Evolutionary conservation across 1,284 basidiomycete species (phyloP), one percentile per base, ranked within the genome.

Genomic region (Leccinum solheimii): DNA sequence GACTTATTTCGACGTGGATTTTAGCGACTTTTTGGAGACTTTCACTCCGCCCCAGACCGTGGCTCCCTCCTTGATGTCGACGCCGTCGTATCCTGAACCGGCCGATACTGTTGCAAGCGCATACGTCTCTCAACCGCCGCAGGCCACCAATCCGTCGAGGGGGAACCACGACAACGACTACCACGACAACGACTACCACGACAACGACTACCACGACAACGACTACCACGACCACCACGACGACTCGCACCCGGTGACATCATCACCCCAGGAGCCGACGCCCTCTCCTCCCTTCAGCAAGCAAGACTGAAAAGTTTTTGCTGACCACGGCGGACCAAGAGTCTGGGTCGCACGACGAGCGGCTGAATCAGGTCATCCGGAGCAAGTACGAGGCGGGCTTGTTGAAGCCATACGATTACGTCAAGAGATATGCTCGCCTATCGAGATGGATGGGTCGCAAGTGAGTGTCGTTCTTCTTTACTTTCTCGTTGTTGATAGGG

Each of bases 341-440:
- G 54, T 86, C 91, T 11, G 97, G 96, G 0, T 91, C 95, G 13
- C 83, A 96, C 38, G 94, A 97, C 65, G 94, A 97, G 67, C 88
- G 96, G 1, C 79, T 99, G 45, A 92, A 91, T 62, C 85, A 92
- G 62, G 97, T 99, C 65, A 98, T 98, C 69, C 87, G 92, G 66
- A 95, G 94, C 70, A 98, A 98, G 77, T 98, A 97, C 77, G 96
- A 98, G 73, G 97, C 96, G 1, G 97, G 96, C 0, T 76, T 99
- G 49, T 78, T 98, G 63, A 94, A 94, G 70, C 97, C 97, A 0
- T 98, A 97, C 72, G 97, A 98, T 77, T 97, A 98, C 73, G 94
- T 97, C 62, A 95, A 94, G 72, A 94, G 95, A 0, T 97, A 97
- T 71, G 91, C 93, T 21, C 81, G 95, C 59, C 78, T 97, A 67